These are phyloP conservation scores for Brassica cretica DNA, from an alignment of 345 rosid species.

Conservation along the genomic window DNA sequence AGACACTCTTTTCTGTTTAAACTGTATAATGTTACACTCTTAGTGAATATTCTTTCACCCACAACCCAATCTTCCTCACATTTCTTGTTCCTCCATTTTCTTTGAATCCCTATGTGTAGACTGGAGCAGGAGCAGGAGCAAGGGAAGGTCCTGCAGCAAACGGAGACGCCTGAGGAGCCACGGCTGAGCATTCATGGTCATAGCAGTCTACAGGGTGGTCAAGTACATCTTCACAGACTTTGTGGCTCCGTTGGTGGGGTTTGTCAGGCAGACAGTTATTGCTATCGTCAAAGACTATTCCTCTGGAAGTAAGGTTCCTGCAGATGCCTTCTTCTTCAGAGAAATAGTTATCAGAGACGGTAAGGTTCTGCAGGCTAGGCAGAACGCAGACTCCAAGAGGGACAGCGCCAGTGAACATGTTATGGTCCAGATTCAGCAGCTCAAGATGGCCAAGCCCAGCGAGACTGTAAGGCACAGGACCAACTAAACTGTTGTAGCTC, in stretches of 20 bases:
- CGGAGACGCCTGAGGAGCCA: conserved; percentile 47
- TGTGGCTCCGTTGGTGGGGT: conserved; percentile 65
- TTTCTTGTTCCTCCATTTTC: conserved; percentile 9
- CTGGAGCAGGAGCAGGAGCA: conserved; percentile 44
- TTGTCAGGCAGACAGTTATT: conserved; percentile 74
- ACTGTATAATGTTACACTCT: conserved; percentile 30
- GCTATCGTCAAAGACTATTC: conserved; percentile 62
- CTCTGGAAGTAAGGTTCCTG: conserved; percentile 58
- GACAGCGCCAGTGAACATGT: conserved; percentile 67
- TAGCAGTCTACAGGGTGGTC: conserved; percentile 80
- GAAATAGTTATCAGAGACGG: conserved; percentile 75
- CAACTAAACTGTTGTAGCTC: conserved; percentile 68
- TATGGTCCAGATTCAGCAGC: conserved; percentile 65
- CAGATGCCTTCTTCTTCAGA: conserved; percentile 81
- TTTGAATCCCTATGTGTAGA: conserved; percentile 16
- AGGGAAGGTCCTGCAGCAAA: conserved; percentile 49
- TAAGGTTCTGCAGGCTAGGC: conserved; percentile 66
- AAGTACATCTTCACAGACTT: conserved; percentile 54
- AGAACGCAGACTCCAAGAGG: conserved; percentile 67
- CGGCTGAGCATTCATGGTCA: conserved; percentile 51
- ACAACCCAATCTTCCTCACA: conserved; percentile 25
- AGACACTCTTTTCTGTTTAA: conserved; percentile 32
- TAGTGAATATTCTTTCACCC: conserved; percentile 29
- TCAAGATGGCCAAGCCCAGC: conserved; percentile 76
- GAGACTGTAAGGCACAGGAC: conserved; percentile 84